A percentile compares a stretch with the other conserved stretches of the same genome.
Conservation (phyloP, 768 basidiomycete species). For the Naganishia vishniacii region DNA sequence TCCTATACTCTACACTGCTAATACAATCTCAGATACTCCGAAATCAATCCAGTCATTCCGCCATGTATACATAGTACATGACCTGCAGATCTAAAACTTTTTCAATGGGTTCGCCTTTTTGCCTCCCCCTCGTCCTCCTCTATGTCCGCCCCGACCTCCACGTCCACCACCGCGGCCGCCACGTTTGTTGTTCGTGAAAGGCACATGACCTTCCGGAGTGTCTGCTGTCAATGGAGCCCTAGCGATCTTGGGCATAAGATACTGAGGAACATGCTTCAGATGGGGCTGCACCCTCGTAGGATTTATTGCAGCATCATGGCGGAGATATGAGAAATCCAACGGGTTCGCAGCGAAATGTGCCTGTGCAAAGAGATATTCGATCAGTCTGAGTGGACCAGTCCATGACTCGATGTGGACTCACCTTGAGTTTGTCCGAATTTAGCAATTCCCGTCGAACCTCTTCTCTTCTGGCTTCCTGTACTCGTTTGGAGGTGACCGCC, state of each 20-base stretch:
- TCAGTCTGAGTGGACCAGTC: constrained; percentile 5
- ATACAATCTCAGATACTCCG: constrained; percentile 1
- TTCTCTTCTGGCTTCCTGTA: constrained; percentile 86
- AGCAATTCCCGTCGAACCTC: constrained; percentile 88
- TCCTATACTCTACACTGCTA: constrained; percentile 78
- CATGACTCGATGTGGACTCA: constrained; percentile 47
- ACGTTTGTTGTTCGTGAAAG: constrained; percentile 59
- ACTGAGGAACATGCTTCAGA: constrained; percentile 92
- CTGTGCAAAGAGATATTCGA: constrained; percentile 52
- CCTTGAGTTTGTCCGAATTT: constrained; percentile 95
- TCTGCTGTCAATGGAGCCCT: constrained; percentile 52
- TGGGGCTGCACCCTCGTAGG: constrained; percentile 84
- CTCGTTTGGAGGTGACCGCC: constrained; percentile 74
- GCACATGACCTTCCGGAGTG: constrained; percentile 59
- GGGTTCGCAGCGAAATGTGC: constrained; percentile 98
- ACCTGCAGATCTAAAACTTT: constrained; percentile 54
- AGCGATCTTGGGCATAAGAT: constrained; percentile 77
- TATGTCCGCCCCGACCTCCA: constrained; percentile 51
- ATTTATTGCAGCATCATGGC: constrained; percentile 90
- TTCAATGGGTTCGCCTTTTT: constrained; percentile 78
- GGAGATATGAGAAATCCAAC: constrained; percentile 79
- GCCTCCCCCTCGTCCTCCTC: constrained; percentile 53
- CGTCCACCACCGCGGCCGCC: constrained; percentile 55
- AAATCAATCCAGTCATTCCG: background rate
- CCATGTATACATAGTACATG: background rate